These are phyloP conservation scores for Kodamaea plutei DNA, from an alignment of 1,139 yeast species.

Conservation along the genomic window DNA sequence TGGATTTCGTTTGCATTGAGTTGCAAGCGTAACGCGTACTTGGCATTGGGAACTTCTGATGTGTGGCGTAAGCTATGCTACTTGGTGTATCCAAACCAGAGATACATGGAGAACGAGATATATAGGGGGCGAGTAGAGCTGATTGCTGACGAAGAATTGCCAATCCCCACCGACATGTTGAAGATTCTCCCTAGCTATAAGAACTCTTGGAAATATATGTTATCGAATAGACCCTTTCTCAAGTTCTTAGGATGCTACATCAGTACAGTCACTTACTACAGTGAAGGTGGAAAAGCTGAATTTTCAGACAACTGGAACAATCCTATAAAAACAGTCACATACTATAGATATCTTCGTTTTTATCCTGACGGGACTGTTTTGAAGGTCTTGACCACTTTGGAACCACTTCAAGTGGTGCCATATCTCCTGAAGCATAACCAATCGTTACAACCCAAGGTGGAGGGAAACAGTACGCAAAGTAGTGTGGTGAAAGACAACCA, in stretches of 20 bases:
- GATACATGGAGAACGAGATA: conserved; percentile 40
- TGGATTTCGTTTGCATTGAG: conserved; percentile 65
- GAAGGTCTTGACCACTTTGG: conserved; percentile 60
- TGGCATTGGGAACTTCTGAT: conserved; percentile 54
- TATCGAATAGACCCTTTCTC: conserved; percentile 53
- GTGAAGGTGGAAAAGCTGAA: conserved; percentile 71
- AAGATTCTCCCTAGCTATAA: conserved; percentile 45
- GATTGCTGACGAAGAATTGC: conserved; percentile 16
- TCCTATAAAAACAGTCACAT: conserved; percentile 81
- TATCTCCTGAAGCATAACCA: conserved; percentile 35
- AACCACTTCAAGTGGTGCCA: conserved; percentile 62
- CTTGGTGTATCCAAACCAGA: conserved; percentile 55
- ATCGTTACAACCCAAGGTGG: conserved; percentile 4
- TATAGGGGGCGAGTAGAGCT: conserved; percentile 12
- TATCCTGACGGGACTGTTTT: conserved; percentile 74
- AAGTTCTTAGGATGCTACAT: conserved; percentile 83
- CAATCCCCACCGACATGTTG: conserved; percentile 41
- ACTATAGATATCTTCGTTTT: conserved; percentile 80
- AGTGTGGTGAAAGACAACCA: conserved; percentile 25
- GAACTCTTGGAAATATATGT: conserved; percentile 53
- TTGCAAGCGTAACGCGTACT: conserved; percentile 56
- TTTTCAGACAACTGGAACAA: conserved; percentile 66
- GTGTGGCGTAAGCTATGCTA: conserved; percentile 58
- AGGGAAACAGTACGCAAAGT: conserved; percentile 1
- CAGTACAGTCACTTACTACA: conserved; percentile 75